A percentile compares a stretch with the other conserved stretches of the same genome.
Conservation (phyloP, 83 land plant genomes). For the Picea abies region DNA sequence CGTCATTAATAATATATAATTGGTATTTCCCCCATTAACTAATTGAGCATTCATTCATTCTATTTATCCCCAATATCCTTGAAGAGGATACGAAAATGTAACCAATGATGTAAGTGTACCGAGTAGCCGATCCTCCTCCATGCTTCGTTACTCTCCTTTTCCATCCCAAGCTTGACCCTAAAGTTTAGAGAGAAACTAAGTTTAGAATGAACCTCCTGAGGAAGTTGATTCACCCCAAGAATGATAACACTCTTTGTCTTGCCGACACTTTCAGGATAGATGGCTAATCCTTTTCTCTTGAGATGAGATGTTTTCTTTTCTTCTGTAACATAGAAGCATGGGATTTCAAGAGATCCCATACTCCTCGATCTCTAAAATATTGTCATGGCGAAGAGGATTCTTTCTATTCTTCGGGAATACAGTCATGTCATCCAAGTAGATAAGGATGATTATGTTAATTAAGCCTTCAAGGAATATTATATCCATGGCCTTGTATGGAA, state of each 20-base stretch:
- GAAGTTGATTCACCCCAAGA: not conserved
- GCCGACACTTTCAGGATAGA: not conserved
- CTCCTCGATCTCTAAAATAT: too few species aligned
- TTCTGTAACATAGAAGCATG: not conserved
- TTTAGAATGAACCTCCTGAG: not conserved
- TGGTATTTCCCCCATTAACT: too few species aligned
- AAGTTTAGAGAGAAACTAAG: too few species aligned
- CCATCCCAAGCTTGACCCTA: too few species aligned
- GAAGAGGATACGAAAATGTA: too few species aligned
- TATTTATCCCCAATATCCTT: too few species aligned
- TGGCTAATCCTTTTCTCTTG: too few species aligned
- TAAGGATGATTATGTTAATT: slow-evolving; percentile 2
- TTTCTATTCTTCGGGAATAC: not conserved
- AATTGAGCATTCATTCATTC: too few species aligned
- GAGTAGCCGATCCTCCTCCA: too few species aligned
- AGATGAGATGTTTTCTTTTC: not conserved
- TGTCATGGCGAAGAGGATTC: not conserved
- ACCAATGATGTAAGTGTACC: too few species aligned
- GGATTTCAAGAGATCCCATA: not conserved
- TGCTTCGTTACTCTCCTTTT: too few species aligned
- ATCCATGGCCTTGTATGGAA: not conserved
- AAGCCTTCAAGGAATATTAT: not conserved
- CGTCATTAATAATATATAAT: too few species aligned
- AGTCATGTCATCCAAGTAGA: slow-evolving; percentile 1
- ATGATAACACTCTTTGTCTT: not conserved